Evolutionary conservation across 495 filamentous ascomycete species (phyloP).

Genomic region (Penicillium alfredii): DNA sequence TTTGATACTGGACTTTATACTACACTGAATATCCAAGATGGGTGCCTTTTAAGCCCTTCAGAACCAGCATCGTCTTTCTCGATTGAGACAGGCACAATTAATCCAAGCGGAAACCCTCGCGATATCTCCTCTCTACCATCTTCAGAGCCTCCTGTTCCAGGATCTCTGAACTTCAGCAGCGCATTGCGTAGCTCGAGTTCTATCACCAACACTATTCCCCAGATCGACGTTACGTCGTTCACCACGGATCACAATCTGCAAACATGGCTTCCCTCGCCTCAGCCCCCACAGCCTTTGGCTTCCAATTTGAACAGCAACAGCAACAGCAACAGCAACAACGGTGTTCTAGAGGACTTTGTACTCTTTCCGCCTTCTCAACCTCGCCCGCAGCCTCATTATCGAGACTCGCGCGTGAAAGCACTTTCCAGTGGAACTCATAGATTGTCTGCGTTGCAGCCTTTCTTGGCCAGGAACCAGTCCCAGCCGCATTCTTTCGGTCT

Average conservation of each 20-base stretch:
- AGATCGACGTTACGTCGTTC: slow-evolving; percentile 55
- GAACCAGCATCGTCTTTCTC: slow-evolving; percentile 35
- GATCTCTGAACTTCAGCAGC: slow-evolving; percentile 54
- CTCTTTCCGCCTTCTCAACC: slow-evolving; percentile 31
- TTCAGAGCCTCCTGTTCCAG: slow-evolving; percentile 43
- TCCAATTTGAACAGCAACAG: slow-evolving; percentile 40
- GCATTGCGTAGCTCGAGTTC: slow-evolving; percentile 51
- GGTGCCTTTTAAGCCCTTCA: slow-evolving; percentile 45
- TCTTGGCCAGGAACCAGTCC: slow-evolving; percentile 30
- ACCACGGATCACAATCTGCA: slow-evolving; percentile 59
- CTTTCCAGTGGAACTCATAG: slow-evolving; percentile 37
- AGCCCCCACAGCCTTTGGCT: slow-evolving; percentile 41
- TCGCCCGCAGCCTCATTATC: slow-evolving; percentile 29
- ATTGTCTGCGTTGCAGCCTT: slow-evolving; percentile 28
- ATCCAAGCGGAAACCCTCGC: slow-evolving; percentile 33
- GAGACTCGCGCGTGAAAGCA: slow-evolving; percentile 34
- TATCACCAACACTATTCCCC: slow-evolving; percentile 33
- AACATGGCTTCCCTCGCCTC: slow-evolving; percentile 58
- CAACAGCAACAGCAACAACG: slow-evolving; percentile 38
- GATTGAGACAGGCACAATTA: slow-evolving; percentile 46
- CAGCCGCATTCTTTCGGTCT: slow-evolving; percentile 32
- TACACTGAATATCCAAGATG: slow-evolving; percentile 38
- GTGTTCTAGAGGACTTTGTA: slow-evolving; percentile 42
- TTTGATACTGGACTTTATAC: slow-evolving; percentile 25
- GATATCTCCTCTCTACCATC: slow-evolving; percentile 33